Base-by-base conservation (phyloP, 2,329 filamentous ascomycete species). In the Myriosclerotinia duriaeana region DNA sequence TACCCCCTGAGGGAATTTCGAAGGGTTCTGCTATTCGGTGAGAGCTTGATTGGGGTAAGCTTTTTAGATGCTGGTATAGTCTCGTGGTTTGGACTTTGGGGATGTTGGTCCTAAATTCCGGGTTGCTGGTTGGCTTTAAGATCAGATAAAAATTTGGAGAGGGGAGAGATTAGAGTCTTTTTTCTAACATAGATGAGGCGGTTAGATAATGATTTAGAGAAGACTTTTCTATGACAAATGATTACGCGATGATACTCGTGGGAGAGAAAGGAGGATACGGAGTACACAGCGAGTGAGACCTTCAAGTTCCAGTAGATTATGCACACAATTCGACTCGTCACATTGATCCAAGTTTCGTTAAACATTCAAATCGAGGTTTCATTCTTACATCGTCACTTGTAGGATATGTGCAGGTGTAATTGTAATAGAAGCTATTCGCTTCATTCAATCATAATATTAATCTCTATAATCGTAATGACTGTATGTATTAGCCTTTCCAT, bases 401-500 rank as follows among this genome's bases (percentile, higher is more conserved):
- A 26, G 26, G 26, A 26, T 20, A 20, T 46, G 44, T 46, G 44
- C 15, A 46, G 20, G 44, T 46, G 17, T 17, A 46, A 46, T 20
- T 46, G 22, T 48, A 11, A 20, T 22, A 11, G 22, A 11, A 22
- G 30, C 3, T 48, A 26, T 60, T 48, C 20, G 44, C n/a, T 26
- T 50, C 14, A 15, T 60, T 46, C 44, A 50, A 50, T 60, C 44
- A 15, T 50, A 3, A 38, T 60, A 60, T 60, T 60, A 60, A 22
- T 36, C 38, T 50, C 56, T 50, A 60, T 60, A 38, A 48, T 38
- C 44, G 44, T 50, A 60, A 30, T 22, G 58, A 48, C 44, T 46
- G 44, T 62, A 42, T 62, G 48, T 62, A 52, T 26, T 50, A 61
- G n/a, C n/a, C 58, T 50, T 36, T 52, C 22, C 48, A 26, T 62